phyloP scores from a whole-genome alignment of 2,329 filamentous ascomycete genomes.

The Alternaria sp. region DNA sequence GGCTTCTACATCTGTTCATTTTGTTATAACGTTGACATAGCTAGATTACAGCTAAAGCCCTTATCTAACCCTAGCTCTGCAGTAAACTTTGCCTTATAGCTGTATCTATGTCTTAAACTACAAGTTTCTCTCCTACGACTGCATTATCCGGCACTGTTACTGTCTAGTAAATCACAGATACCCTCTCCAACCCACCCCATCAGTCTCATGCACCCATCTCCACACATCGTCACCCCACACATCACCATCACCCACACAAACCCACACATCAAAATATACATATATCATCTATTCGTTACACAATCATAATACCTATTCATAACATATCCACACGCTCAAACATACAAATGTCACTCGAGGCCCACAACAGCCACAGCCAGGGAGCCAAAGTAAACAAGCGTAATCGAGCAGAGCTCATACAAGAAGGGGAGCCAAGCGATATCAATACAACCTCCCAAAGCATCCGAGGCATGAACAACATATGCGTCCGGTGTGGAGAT shows the following conservation, averaged over 20 bases:
- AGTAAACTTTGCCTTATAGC: too few relatives aligned
- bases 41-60: too few relatives aligned
- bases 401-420: neutral
- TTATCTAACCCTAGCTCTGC: too few relatives aligned
- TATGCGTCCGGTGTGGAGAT: neutral
- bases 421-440: neutral
- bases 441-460: neutral
- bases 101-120: too few relatives aligned
- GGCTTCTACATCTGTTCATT: too few relatives aligned
- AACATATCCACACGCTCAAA: neutral
- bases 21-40: too few relatives aligned
- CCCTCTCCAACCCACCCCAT: neutral
- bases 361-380: neutral
- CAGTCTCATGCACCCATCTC: too few relatives aligned
- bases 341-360: neutral
- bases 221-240: neutral
- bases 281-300: conserved; percentile 11
- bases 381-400: neutral
- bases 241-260: neutral
- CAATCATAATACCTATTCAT: conserved; percentile 6
- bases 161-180: too few relatives aligned
- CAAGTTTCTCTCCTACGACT: too few relatives aligned
- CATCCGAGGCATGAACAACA: neutral
- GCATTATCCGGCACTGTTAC: too few relatives aligned
- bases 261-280: neutral